Conservation (phyloP, 164 flowering plant species). For the Magnolia sinica region DNA sequence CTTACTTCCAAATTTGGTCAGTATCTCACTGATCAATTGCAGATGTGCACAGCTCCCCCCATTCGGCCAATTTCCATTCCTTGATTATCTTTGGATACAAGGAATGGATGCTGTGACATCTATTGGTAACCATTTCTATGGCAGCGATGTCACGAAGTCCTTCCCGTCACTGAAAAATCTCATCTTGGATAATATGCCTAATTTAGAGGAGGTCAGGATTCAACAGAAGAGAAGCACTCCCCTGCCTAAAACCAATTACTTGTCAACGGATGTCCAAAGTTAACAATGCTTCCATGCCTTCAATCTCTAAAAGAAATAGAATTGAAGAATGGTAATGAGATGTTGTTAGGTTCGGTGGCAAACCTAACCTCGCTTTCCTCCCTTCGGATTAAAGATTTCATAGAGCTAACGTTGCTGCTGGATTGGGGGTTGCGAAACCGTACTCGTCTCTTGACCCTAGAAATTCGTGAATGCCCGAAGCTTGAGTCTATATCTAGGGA, state of each 20-base stretch:
- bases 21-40: conserved; percentile 9
- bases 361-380: too few relatives aligned
- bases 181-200: not conserved
- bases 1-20: not conserved
- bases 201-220: not conserved
- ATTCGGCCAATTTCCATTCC: conserved; percentile 21
- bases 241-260: too few relatives aligned
- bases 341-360: too few relatives aligned
- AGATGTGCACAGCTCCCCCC: conserved; percentile 14
- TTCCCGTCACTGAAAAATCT: not conserved
- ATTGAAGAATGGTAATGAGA: not conserved
- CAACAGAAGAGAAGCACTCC: not conserved
- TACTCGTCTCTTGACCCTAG: too few relatives aligned
- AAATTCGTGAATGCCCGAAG: too few relatives aligned
- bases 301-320: not conserved
- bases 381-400: not conserved
- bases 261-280: too few relatives aligned
- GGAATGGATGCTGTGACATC: conserved; percentile 11
- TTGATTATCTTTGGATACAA: conserved; percentile 9
- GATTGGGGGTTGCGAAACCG: not conserved
- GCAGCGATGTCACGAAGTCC: not conserved
- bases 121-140: not conserved
- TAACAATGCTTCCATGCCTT: too few relatives aligned
- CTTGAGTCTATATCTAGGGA: too few relatives aligned
- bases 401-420: not conserved